Base-by-base conservation (phyloP, 805 yeast genomes). In the Candida takata region DNA sequence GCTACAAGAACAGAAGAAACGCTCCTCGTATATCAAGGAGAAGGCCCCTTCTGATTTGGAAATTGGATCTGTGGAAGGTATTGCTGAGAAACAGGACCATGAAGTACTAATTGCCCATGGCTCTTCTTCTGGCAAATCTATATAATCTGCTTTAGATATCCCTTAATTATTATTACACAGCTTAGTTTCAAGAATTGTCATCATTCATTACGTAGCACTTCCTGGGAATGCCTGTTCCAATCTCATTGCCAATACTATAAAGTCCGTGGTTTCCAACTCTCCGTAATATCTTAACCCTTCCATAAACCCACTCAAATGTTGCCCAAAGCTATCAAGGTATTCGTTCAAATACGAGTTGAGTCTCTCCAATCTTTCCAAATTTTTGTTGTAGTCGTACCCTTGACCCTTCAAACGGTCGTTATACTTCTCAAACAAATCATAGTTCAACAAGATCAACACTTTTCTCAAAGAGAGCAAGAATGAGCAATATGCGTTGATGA, bases 391-490 rank as follows among this genome's bases (percentile, higher is more conserved):
- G 49, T 66, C 72, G 47, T 61, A 70, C 6, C 47, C 50, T 26
- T 65, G 62, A 28, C 61, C 65, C 24, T 47, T 52, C 41, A 63
- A 60, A 48, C 65, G 68, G 10, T 57, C 54, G n/a, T 47, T 54
- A 26, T 65, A 58, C 35, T 52, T 52, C 18, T 43, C 43, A 36
- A 49, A 70, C 13, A 81, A 60, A 23, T 69, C 66, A 27, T 55
- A 60, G 45, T 72, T 70, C 44, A 77, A 56, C 36, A 70, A 41
- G 21, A 78, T 67, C 40, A 79, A 55, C 5, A 74, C 67, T 48
- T 72, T 74, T 44, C 80, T 66, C 42, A 77, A 55, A n/a, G 79
- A 62, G 51, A 60, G 53, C 35, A 75, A 48, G 41, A 72, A 73
- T 38, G 65, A 64, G 45, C 72, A 69, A 47, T 58, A 75, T 43